Percentiles rank a stretch among this genome's conserved stretches.
Evolutionary conservation across 441 rosid species (phyloP).

Genomic region (Populus hybrid): DNA sequence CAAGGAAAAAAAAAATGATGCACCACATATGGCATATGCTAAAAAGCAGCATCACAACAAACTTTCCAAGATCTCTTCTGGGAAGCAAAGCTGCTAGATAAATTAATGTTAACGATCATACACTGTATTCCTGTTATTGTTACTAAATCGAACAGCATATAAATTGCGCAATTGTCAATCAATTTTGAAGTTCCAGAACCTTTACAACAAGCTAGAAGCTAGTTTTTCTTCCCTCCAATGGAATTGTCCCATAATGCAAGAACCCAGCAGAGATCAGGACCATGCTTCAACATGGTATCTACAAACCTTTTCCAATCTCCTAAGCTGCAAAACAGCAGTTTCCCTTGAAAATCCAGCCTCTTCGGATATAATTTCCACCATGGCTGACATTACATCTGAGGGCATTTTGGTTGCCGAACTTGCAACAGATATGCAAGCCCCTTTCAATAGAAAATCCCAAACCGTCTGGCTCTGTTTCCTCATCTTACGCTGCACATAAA

Average conservation of each 20-base stretch:
- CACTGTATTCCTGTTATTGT: background rate
- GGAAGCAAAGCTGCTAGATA: no score
- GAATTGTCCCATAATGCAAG: background rate
- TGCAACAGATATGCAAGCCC: conserved; percentile 76
- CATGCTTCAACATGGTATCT: conserved; percentile 93
- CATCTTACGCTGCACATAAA: conserved; percentile 86
- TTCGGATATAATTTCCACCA: conserved; percentile 65
- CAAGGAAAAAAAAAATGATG: no score
- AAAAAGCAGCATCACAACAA: no score
- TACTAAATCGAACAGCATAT: background rate
- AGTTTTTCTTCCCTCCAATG: background rate
- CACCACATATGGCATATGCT: no score
- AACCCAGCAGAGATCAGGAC: conserved; percentile 43
- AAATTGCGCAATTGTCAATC: background rate
- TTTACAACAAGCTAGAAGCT: background rate
- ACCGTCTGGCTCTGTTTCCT: conserved; percentile 53
- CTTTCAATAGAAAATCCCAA: conserved; percentile 57
- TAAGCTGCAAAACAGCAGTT: conserved; percentile 57
- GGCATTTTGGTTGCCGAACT: conserved; percentile 98
- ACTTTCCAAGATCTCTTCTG: no score
- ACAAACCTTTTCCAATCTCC: conserved; percentile 71
- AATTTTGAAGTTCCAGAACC: background rate
- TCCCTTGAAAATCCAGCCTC: conserved; percentile 67
- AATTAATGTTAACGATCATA: background rate
- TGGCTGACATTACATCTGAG: conserved; percentile 61